These are phyloP conservation scores for Stenocarpella maydis DNA, from an alignment of 2,329 filamentous ascomycete species.

Conservation along the genomic window DNA sequence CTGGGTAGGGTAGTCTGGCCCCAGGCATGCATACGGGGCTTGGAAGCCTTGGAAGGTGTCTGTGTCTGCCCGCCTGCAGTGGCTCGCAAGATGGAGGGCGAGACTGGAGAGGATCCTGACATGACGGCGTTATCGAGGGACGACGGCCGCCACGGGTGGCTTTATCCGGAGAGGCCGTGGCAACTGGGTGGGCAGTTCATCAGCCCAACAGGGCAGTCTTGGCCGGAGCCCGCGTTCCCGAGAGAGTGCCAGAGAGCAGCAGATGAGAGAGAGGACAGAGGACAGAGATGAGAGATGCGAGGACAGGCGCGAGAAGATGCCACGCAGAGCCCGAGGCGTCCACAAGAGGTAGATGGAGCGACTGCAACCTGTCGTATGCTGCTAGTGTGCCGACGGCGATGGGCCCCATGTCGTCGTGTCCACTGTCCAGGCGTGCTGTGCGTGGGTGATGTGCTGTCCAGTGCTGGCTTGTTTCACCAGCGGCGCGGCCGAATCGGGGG, in stretches of 20 bases:
- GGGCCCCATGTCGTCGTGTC: too few relatives aligned
- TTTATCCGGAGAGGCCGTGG: conserved; percentile 29
- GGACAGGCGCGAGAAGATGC: neutral
- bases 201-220: conserved; percentile 4
- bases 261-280: neutral
- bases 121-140: neutral
- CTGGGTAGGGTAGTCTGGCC: neutral
- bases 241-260: neutral
- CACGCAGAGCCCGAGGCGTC: conserved; percentile 11
- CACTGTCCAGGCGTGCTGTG: too few relatives aligned
- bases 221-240: conserved; percentile 7
- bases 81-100: neutral
- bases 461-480: conserved; percentile 21
- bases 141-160: neutral
- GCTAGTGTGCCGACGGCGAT: too few relatives aligned
- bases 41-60: neutral
- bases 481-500: conserved; percentile 23
- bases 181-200: conserved; percentile 23
- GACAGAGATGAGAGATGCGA: neutral
- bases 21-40: too few relatives aligned
- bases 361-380: too few relatives aligned
- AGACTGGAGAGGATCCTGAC: conserved; percentile 20
- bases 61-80: too few relatives aligned
- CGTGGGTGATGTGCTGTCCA: neutral
- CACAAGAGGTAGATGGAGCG: neutral